Evolutionary conservation across 805 yeast species (phyloP).

Genomic region (Suhomyces kilbournensis): DNA sequence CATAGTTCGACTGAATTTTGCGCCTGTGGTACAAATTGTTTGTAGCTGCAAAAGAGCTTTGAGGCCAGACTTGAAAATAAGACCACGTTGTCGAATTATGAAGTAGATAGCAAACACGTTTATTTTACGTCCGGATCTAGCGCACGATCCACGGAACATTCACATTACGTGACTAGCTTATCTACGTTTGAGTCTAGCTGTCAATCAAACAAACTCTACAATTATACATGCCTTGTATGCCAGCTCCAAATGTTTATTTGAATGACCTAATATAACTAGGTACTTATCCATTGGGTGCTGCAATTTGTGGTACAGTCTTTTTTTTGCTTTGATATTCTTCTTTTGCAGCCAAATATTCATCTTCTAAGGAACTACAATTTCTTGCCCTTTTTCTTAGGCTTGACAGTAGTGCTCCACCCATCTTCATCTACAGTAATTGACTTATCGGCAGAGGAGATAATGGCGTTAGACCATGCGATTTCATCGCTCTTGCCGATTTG

Average conservation of each 20-base stretch:
- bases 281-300: no score
- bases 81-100: not conserved
- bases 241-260: not conserved
- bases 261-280: no score
- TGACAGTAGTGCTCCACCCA: constrained; percentile 45
- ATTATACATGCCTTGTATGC: not conserved
- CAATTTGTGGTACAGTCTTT: not conserved
- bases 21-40: not conserved
- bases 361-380: constrained; percentile 15
- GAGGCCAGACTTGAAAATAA: not conserved
- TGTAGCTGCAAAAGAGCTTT: not conserved
- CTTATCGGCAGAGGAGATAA: constrained; percentile 43
- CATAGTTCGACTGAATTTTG: not conserved
- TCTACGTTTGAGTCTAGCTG: not conserved
- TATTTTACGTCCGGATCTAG: not conserved
- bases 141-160: not conserved
- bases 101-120: not conserved
- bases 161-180: not conserved
- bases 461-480: constrained; percentile 72
- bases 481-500: constrained; percentile 36
- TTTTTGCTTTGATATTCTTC: no score
- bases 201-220: not conserved
- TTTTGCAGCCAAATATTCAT: not conserved
- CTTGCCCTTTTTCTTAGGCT: constrained; percentile 39
- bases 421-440: constrained; percentile 40